Base-by-base conservation (phyloP, 73 alveolate species). In the Blepharisma japonicum region DNA sequence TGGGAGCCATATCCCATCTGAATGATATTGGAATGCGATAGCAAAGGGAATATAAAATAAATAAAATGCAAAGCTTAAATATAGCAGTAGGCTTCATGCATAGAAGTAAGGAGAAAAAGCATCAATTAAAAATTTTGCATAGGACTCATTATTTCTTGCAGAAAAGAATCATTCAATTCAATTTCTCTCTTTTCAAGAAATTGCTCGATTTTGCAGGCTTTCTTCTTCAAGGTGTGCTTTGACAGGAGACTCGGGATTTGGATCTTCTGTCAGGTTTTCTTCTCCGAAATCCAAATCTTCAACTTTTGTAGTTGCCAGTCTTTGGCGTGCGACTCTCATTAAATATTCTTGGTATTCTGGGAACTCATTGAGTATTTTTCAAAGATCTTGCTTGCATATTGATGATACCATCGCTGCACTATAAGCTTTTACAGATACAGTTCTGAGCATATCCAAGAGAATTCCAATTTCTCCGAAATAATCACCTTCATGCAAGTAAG, bases 381-480 rank as follows among this genome's bases (percentile, higher is more conserved):
- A 6, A 7, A 88, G 48, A 8, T 84, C 86, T 6, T 67, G 72
- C 39, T 78, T 81, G 11, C n/a, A 5, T 9, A 88, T 74, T 0
- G 81, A 70, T 23, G 68, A 79, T 47, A 88, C 71, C 9, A 84
- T 72, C 50, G 86, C 83, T n/a, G 78, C 68, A 5, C 89, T 66
- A 48, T n/a, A 23, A 11, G 95, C 81, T 76, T 55, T 88, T 1
- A 87, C 89, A 11, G 83, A 48, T 55, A 80, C 79, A 23, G 94
- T 55, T 45, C 94, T 78, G 3, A 18, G 67, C 8, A 46, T 55
- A 6, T 89, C 83, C 9, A 88, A 45, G 5, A 88, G 74, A 11
- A 88, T 76, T 0, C 95, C 95, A 18, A 88, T 85, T 47, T 88
- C 95, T 50, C 95, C 95, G 61, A 88, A 88, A 72, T 71, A 88